Base-by-base conservation (phyloP, 768 basidiomycete species). In the Leucogyrophana mollusca region DNA sequence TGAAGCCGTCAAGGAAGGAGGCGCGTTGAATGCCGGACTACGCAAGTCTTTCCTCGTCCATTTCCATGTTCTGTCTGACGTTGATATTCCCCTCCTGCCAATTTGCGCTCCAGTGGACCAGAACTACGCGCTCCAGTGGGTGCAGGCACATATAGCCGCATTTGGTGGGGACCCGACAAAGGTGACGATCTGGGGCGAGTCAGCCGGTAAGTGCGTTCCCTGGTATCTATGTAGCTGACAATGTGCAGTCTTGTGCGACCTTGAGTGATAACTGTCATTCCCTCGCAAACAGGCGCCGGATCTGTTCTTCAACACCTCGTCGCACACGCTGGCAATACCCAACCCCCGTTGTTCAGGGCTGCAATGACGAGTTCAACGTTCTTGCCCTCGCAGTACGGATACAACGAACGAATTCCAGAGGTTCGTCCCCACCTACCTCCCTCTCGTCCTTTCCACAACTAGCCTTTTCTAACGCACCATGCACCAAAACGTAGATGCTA, bases 11-110 rank as follows among this genome's bases (percentile, higher is more conserved):
- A 71, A 78, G 43, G 54, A 63, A 7, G 60, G 60, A 8, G 78
- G 78, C 6, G 68, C 51, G n/a, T n/a, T n/a, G n/a, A 80, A 79
- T 37, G 75, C 72, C 11, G 78, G 77, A n/a, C 52, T 79, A 40
- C 57, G 78, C 78, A 46, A 43, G 73, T 64, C 20, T 13, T 17
- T 24, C 7, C 18, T 42, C 30, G 5, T 4, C 22, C 16, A 13
- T 37, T 1, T 35, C 5, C 8, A 21, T 4, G 11, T 6, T 22
- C 35, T 13, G 9, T 32, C 23, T 25, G 17, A 23, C 21, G n/a
- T 37, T 25, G 21, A 18, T 32, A 14, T 8, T 11, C 27, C 11
- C 25, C 20, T 9, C 17, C n/a, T 17, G 34, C 27, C 9, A 20
- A 10, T 17, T 40, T 47, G 5, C n/a, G 68, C 67, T n/a, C n/a